Percentiles rank a stretch among this genome's conserved stretches.
Evolutionary conservation across 768 basidiomycete species (phyloP).

Genomic region (Collybia mongolica): DNA sequence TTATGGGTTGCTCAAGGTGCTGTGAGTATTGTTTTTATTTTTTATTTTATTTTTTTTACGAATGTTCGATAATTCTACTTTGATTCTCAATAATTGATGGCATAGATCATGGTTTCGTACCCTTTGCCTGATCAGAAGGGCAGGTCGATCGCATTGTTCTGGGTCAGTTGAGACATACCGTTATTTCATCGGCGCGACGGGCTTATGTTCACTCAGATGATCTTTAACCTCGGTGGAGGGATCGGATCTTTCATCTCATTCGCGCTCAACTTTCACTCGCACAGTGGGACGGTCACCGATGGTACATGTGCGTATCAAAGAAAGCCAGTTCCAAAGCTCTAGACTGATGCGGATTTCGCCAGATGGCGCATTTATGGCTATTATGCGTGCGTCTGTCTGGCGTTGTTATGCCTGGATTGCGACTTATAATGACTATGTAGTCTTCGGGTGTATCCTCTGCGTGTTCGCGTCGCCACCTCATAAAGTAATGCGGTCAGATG

Average conservation of each 20-base stretch:
- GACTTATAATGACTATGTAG: conserved; percentile 7
- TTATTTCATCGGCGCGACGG: too few relatives aligned
- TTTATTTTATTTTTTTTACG: too few relatives aligned
- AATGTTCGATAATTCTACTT: neutral
- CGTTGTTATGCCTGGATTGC: too few relatives aligned
- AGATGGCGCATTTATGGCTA: conserved; percentile 28
- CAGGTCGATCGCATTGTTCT: conserved; percentile 23
- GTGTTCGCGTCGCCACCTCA: conserved; percentile 21
- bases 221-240: conserved; percentile 28
- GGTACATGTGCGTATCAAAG: conserved; percentile 21
- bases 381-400: conserved; percentile 24
- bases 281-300: conserved; percentile 23
- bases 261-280: conserved; percentile 23
- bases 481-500: conserved; percentile 23
- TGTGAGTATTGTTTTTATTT: conserved; percentile 11
- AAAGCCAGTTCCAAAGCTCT: neutral
- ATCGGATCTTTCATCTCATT: conserved; percentile 29
- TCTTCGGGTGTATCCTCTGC: conserved; percentile 22
- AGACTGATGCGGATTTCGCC: neutral
- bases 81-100: too few relatives aligned
- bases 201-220: conserved; percentile 12
- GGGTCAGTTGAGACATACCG: conserved; percentile 11
- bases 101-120: conserved; percentile 28
- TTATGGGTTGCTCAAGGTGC: conserved; percentile 28
- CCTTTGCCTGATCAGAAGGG: conserved; percentile 26